These are phyloP conservation scores for Sistotremastrum suecicum DNA, from an alignment of 768 basidiomycete species.

Conservation along the genomic window DNA sequence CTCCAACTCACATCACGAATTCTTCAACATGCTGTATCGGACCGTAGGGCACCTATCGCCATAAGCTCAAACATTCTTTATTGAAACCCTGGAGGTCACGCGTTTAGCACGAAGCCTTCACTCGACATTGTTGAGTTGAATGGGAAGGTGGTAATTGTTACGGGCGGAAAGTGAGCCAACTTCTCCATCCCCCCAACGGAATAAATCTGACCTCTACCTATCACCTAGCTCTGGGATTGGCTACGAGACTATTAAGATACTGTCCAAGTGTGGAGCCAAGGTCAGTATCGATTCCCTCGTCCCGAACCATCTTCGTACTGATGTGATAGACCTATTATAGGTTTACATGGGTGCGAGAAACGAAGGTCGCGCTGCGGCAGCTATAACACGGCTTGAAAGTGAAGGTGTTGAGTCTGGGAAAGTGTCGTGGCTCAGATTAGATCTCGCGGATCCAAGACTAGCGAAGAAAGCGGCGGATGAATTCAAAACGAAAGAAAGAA, in stretches of 20 bases:
- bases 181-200: neutral
- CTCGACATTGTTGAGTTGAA: conserved; percentile 3
- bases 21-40: no score
- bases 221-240: no score
- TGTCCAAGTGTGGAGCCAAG: neutral
- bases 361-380: neutral
- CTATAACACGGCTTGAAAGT: no score
- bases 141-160: conserved; percentile 9
- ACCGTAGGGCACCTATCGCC: no score
- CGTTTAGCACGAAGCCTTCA: neutral
- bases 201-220: neutral
- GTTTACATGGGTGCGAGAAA: neutral
- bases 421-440: no score
- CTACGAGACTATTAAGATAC: neutral
- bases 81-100: no score
- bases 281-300: conserved; percentile 7
- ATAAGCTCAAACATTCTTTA: no score
- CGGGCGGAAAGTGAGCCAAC: conserved; percentile 9
- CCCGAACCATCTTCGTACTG: conserved; percentile 1
- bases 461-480: neutral
- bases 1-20: no score
- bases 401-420: no score
- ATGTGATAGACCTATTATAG: conserved; percentile 3
- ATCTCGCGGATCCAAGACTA: no score
- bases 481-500: neutral